Conservation (phyloP, 805 yeast genomes). For the Kodamaea kaohsiungensis region DNA sequence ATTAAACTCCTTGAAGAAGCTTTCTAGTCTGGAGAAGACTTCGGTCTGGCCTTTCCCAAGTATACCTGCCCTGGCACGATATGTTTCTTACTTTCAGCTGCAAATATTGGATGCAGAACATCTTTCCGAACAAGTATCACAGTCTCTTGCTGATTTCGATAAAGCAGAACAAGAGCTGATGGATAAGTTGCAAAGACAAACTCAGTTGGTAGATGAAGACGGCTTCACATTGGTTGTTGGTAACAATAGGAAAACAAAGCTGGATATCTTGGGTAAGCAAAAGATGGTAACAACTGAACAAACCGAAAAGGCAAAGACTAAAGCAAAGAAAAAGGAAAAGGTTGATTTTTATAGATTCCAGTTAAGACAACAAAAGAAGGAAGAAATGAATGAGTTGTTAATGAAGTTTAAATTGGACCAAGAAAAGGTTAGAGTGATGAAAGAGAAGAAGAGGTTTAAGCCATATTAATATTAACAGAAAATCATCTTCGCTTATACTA, state of each 20-base stretch:
- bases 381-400: constrained; percentile 85
- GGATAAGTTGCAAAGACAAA: constrained; percentile 55
- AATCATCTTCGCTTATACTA: background rate
- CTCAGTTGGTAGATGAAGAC: constrained; percentile 79
- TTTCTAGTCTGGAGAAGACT: constrained; percentile 25
- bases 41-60: constrained; percentile 41
- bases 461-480: constrained; percentile 56
- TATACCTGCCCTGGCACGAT: constrained; percentile 42
- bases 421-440: constrained; percentile 75
- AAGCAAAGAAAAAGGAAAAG: constrained; percentile 73
- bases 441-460: constrained; percentile 76
- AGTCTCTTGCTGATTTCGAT: constrained; percentile 66
- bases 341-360: constrained; percentile 95
- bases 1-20: constrained; percentile 57
- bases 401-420: constrained; percentile 88
- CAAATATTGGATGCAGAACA: constrained; percentile 49
- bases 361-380: constrained; percentile 88
- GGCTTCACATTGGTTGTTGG: constrained; percentile 93
- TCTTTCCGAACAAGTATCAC: constrained; percentile 57
- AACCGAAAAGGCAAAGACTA: constrained; percentile 42
- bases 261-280: constrained; percentile 63
- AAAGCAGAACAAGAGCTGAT: constrained; percentile 63
- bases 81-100: constrained; percentile 34
- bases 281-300: constrained; percentile 39
- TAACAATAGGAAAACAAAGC: constrained; percentile 77